A percentile compares a stretch with the other conserved stretches of the same genome.
phyloP scores from a whole-genome alignment of 352 stramenopile species.

The Pelagophyceae sp. region DNA sequence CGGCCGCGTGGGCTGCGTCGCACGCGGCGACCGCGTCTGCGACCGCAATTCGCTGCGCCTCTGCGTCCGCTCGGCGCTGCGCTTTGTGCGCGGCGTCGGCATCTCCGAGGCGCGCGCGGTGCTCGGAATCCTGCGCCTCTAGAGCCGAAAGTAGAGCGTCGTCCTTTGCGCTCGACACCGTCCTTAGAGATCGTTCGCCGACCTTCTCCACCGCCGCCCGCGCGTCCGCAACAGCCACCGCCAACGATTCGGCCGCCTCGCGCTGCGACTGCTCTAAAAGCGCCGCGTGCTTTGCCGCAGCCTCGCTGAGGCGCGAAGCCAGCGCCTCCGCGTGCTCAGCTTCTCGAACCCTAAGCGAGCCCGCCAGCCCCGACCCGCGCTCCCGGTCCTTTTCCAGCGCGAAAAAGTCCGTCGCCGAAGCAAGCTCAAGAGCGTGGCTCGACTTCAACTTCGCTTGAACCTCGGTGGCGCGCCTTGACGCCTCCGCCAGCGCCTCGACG shows the following conservation, averaged over 20 bases:
- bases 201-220: not conserved
- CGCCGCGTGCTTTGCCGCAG: not conserved
- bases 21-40: no score
- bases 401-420: not conserved
- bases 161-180: no score
- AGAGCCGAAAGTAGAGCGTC: no score
- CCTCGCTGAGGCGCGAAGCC: not conserved
- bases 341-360: not conserved
- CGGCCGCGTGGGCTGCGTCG: no score
- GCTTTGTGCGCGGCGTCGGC: no score
- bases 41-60: no score
- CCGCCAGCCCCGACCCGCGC: not conserved
- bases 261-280: no score
- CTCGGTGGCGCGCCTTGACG: not conserved
- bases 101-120: no score
- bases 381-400: constrained; percentile 6
- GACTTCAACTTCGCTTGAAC: not conserved
- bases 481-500: not conserved
- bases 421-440: not conserved
- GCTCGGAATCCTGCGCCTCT: no score
- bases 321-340: not conserved
- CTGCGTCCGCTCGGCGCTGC: no score
- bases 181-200: no score
- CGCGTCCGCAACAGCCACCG: not conserved
- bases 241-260: not conserved